Conservation (phyloP, 768 basidiomycete genomes). For the Phallus indusiatus region DNA sequence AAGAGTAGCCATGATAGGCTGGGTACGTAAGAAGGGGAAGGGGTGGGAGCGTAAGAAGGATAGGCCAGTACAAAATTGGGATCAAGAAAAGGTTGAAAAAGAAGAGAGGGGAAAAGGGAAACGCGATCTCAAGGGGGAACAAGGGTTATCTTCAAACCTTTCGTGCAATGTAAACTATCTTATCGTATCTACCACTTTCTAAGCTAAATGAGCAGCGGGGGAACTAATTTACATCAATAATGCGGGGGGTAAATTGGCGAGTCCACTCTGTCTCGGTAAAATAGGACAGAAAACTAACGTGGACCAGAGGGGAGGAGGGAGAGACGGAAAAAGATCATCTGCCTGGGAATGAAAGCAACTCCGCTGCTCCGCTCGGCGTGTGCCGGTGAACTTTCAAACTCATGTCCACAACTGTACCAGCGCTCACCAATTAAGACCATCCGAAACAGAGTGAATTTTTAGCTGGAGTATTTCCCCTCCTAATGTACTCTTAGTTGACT, state of each 20-base stretch:
- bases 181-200: background rate
- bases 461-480: background rate
- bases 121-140: background rate
- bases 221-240: background rate
- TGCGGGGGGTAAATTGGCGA: background rate
- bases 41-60: background rate
- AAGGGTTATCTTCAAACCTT: background rate
- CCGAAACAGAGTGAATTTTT: background rate
- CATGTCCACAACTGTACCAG: background rate
- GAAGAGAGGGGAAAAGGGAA: background rate
- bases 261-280: background rate
- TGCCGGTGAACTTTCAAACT: background rate
- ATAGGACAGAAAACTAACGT: background rate
- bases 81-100: background rate
- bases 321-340: background rate
- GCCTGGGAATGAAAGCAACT: slow-evolving; percentile 1
- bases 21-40: background rate
- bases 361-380: slow-evolving; percentile 4
- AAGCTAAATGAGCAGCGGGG: background rate
- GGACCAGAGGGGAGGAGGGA: background rate
- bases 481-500: too few relatives aligned
- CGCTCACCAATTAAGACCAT: background rate
- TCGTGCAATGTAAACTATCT: background rate
- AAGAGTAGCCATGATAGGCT: slow-evolving; percentile 1
- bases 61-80: background rate